Percentiles rank a stretch among this genome's conserved stretches.
Evolutionary conservation across 495 filamentous ascomycete genomes (phyloP).

Genomic region (Schizothecium vesticola): DNA sequence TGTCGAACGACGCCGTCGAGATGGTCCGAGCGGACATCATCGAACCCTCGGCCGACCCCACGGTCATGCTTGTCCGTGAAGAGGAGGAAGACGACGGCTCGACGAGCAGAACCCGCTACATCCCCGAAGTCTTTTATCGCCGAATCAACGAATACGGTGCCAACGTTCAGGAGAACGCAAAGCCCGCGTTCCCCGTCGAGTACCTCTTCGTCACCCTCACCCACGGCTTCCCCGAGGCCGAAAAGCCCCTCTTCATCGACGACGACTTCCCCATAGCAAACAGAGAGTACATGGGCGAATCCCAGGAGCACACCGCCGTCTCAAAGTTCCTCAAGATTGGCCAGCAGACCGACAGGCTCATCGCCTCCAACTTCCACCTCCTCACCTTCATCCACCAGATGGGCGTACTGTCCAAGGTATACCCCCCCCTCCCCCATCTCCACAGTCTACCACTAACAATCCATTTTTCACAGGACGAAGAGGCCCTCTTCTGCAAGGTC

Average conservation of each 20-base stretch:
- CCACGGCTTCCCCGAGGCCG: constrained; percentile 84
- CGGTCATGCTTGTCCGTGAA: constrained; percentile 87
- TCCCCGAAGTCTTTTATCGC: constrained; percentile 96
- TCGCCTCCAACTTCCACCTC: constrained; percentile 89
- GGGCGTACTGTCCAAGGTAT: constrained; percentile 74
- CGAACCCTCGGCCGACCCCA: constrained; percentile 88
- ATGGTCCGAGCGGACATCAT: constrained; percentile 96
- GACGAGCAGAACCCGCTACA: constrained; percentile 73
- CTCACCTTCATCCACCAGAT: constrained; percentile 79
- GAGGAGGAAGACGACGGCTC: constrained; percentile 78
- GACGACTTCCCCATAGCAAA: constrained; percentile 84
- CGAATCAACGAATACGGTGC: constrained; percentile 94
- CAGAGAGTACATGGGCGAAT: constrained; percentile 74
- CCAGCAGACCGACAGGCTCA: constrained; percentile 53
- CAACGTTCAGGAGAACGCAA: constrained; percentile 94
- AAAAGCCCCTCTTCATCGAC: constrained; percentile 65
- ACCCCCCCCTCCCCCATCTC: background rate
- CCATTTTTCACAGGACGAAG: constrained; percentile 65
- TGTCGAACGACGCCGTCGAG: constrained; percentile 88
- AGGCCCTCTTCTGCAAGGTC: constrained; percentile 76
- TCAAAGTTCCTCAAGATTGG: constrained; percentile 39
- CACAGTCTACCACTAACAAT: background rate
- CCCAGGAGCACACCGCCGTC: constrained; percentile 56
- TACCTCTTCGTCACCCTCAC: constrained; percentile 94
- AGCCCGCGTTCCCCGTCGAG: constrained; percentile 92